Evolutionary conservation across 129 eudicot species (phyloP).

Genomic region (Scalesia atractyloides): DNA sequence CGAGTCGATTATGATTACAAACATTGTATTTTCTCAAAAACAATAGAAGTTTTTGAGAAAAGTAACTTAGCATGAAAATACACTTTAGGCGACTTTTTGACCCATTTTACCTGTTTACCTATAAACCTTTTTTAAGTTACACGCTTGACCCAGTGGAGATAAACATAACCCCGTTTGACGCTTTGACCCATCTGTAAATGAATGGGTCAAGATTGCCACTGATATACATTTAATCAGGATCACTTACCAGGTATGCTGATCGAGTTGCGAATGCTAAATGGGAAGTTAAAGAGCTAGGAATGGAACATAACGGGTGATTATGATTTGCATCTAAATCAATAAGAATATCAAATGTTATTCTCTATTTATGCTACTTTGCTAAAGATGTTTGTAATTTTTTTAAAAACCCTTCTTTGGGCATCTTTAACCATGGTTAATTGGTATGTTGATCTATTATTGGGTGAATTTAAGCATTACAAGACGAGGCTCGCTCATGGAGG

Average conservation of each 20-base stretch:
- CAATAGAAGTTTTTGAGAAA: neutral
- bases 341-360: conserved; percentile 1
- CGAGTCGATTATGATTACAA: too few species aligned
- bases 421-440: conserved; percentile 39
- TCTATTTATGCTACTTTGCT: conserved; percentile 11
- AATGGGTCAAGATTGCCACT: neutral
- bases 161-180: neutral
- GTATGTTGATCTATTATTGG: conserved; percentile 89
- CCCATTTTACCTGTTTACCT: neutral
- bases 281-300: conserved; percentile 96
- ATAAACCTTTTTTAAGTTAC: neutral
- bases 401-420: neutral
- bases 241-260: conserved; percentile 84
- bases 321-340: conserved; percentile 1
- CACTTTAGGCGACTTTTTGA: neutral
- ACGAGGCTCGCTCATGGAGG: conserved; percentile 92
- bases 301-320: conserved; percentile 92
- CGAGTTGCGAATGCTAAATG: conserved; percentile 93
- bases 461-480: conserved; percentile 93
- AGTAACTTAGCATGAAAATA: neutral
- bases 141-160: neutral
- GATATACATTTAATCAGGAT: conserved; percentile 21
- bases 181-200: neutral
- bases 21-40: too few species aligned
- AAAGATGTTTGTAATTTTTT: conserved; percentile 13